phyloP scores from a whole-genome alignment of 148 eudicot species.

The Tetragonia tetragonoides region DNA sequence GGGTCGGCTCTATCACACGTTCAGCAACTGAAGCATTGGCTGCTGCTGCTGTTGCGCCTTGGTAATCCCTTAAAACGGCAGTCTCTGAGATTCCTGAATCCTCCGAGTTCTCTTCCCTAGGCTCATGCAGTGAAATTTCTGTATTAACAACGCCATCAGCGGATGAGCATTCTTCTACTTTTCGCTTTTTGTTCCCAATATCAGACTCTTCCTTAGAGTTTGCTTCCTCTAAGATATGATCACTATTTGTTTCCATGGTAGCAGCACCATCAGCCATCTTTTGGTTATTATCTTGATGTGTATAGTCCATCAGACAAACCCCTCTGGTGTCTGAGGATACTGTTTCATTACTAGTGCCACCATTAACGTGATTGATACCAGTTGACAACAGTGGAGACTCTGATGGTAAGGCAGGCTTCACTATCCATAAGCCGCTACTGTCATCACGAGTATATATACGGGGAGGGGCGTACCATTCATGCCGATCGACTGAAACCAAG shows the following conservation, averaged over 20 bases:
- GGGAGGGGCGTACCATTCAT: conserved; percentile 96
- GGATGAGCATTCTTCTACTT: conserved; percentile 60
- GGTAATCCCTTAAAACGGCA: conserved; percentile 41
- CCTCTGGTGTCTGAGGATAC: conserved; percentile 34
- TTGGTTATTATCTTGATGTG: conserved; percentile 39
- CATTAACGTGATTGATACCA: conserved; percentile 27
- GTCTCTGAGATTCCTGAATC: conserved; percentile 44
- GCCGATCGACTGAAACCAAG: conserved; percentile 92
- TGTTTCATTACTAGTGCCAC: conserved; percentile 28
- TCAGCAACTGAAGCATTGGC: conserved; percentile 83
- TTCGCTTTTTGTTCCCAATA: conserved; percentile 60
- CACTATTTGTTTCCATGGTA: conserved; percentile 60
- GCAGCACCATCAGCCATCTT: conserved; percentile 50
- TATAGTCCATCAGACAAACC: conserved; percentile 44
- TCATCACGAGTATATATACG: conserved; percentile 78
- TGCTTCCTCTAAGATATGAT: conserved; percentile 50
- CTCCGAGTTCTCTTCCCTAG: conserved; percentile 47
- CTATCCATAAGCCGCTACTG: conserved; percentile 70
- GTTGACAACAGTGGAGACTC: conserved; percentile 54
- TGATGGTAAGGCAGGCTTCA: conserved; percentile 57
- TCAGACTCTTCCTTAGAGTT: conserved; percentile 53
- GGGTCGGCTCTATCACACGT: conserved; percentile 91
- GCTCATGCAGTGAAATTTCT: conserved; percentile 47
- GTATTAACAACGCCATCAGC: conserved; percentile 49
- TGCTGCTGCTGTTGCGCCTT: conserved; percentile 44